Percentiles rank a stretch among this genome's conserved stretches.
Evolutionary conservation across 345 rosid species (phyloP).

Genomic region (Ailanthus altissimus): DNA sequence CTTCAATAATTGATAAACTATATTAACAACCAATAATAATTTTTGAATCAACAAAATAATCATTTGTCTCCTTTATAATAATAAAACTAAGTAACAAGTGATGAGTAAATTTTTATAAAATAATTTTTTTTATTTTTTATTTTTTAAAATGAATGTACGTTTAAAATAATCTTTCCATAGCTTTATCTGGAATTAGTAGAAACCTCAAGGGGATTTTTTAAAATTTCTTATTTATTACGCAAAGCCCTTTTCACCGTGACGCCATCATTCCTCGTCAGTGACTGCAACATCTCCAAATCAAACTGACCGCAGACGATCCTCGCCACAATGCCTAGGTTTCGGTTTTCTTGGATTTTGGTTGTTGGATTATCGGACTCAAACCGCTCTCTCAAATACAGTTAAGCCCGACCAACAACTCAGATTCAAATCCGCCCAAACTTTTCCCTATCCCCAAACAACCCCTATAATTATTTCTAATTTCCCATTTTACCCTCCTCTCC

Average conservation of each 20-base stretch:
- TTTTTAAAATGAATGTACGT: no score
- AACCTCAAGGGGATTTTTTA: neutral
- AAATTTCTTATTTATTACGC: neutral
- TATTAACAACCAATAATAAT: no score
- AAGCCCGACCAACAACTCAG: conserved; percentile 27
- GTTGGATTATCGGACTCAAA: conserved; percentile 19
- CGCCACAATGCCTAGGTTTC: neutral
- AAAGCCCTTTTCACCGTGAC: neutral
- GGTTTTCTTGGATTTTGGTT: neutral
- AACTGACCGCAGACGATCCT: neutral
- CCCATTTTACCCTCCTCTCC: conserved; percentile 20
- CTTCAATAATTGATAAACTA: no score
- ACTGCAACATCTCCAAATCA: neutral
- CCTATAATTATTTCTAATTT: neutral
- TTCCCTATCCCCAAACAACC: neutral
- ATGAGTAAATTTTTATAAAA: no score
- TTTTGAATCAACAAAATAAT: no score
- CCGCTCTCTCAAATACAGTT: conserved; percentile 29
- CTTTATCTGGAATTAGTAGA: neutral
- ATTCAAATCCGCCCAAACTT: conserved; percentile 38
- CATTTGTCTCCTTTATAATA: no score
- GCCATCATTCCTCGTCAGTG: neutral
- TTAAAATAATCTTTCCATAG: neutral
- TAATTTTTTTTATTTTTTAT: no score
- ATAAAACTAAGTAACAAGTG: no score